phyloP scores from a whole-genome alignment of 2,329 filamentous ascomycete species.

The Aspergillus pseudotamarii region DNA sequence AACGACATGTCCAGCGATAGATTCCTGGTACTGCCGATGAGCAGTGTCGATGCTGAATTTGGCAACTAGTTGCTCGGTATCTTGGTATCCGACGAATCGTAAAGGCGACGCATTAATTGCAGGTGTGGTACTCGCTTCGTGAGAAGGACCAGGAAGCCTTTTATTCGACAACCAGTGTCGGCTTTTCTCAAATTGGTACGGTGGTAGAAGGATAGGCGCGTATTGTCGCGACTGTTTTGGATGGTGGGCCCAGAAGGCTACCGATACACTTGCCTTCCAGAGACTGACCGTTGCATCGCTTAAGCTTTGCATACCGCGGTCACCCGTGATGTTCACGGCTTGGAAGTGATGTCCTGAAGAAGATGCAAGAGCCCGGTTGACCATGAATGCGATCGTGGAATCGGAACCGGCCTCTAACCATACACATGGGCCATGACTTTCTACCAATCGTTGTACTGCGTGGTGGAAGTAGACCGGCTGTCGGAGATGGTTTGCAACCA shows the following conservation, averaged over 20 bases:
- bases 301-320: conserved; percentile 20
- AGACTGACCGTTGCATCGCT: conserved; percentile 35
- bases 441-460: conserved; percentile 41
- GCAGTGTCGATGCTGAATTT: conserved; percentile 22
- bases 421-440: conserved; percentile 23
- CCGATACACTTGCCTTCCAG: conserved; percentile 43
- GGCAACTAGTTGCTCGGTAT: not conserved
- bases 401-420: conserved; percentile 48
- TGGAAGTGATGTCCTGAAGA: conserved; percentile 20
- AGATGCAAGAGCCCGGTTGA: conserved; percentile 27
- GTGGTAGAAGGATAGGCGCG: conserved; percentile 37
- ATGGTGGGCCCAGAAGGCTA: conserved; percentile 45
- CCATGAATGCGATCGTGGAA: conserved; percentile 39
- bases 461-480: conserved; percentile 51
- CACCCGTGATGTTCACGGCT: conserved; percentile 17
- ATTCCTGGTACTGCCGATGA: conserved; percentile 14
- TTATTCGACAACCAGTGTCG: conserved; percentile 44
- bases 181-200: conserved; percentile 50
- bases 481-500: conserved; percentile 27
- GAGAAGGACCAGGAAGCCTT: not conserved
- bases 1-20: conserved; percentile 20
- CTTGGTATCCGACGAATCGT: conserved; percentile 17
- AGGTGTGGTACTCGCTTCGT: not conserved
- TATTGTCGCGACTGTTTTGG: conserved; percentile 30
- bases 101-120: not conserved